phyloP scores from a whole-genome alignment of 2,329 filamentous ascomycete genomes.

The Neoascochyta sp. region DNA sequence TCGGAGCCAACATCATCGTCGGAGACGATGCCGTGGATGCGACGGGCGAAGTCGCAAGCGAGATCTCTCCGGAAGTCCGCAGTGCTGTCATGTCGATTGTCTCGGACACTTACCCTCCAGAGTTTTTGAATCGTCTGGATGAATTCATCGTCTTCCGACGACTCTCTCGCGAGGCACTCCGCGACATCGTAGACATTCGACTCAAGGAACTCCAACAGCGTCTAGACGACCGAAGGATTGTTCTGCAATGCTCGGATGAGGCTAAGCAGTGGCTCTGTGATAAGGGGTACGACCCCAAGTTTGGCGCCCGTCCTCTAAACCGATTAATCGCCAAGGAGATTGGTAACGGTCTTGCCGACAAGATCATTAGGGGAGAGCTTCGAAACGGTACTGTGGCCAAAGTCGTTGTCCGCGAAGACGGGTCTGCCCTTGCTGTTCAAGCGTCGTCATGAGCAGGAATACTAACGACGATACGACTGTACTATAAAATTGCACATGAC shows the following conservation, averaged over 20 bases:
- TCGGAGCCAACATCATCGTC: slow-evolving; percentile 88
- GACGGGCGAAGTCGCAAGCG: slow-evolving; percentile 53
- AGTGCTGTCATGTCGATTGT: slow-evolving; percentile 87
- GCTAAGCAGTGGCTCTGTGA: slow-evolving; percentile 86
- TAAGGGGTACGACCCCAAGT: slow-evolving; percentile 84
- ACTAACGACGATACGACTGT: slow-evolving; percentile 23
- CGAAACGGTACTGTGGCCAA: slow-evolving; percentile 69
- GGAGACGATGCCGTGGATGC: slow-evolving; percentile 64
- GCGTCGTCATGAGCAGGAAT: slow-evolving; percentile 10
- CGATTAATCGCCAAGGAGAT: slow-evolving; percentile 87
- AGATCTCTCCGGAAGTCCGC: slow-evolving; percentile 70
- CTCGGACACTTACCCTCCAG: slow-evolving; percentile 69
- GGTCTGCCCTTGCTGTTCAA: slow-evolving; percentile 24
- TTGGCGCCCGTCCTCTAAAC: slow-evolving; percentile 86
- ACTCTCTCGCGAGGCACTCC: slow-evolving; percentile 70
- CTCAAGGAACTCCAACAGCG: slow-evolving; percentile 77
- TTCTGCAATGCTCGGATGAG: slow-evolving; percentile 63
- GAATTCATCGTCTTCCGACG: slow-evolving; percentile 96
- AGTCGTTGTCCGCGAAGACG: slow-evolving; percentile 62
- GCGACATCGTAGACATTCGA: slow-evolving; percentile 92
- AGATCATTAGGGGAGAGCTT: slow-evolving; percentile 83
- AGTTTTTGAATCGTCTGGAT: slow-evolving; percentile 95
- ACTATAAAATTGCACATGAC: slow-evolving; percentile 7
- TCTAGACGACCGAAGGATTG: slow-evolving; percentile 81
- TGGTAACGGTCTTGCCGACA: slow-evolving; percentile 81